phyloP scores from a whole-genome alignment of 2,329 filamentous ascomycete genomes.

The Calonectria naviculata region DNA sequence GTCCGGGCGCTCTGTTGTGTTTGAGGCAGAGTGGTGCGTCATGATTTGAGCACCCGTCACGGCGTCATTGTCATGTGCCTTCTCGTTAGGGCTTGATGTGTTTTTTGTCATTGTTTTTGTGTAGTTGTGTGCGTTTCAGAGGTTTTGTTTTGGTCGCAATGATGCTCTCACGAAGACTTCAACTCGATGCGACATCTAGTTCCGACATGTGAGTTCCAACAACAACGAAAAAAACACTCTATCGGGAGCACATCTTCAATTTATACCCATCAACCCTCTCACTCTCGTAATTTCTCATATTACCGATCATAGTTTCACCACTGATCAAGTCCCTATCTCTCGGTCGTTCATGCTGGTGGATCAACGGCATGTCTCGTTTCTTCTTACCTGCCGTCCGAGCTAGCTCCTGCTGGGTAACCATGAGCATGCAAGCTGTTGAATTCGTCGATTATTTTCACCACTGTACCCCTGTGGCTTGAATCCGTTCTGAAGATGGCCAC shows the following conservation, averaged over 20 bases:
- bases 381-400: background rate
- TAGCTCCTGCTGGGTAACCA: conserved; percentile 9
- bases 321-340: background rate
- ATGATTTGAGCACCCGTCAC: background rate
- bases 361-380: background rate
- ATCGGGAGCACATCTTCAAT: background rate
- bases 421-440: background rate
- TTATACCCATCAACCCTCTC: background rate
- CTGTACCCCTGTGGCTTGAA: conserved; percentile 9
- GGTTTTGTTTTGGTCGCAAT: background rate
- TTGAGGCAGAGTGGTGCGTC: background rate
- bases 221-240: background rate
- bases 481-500: background rate
- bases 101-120: background rate
- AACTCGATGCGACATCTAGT: background rate
- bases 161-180: background rate
- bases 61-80: background rate
- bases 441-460: background rate
- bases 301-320: conserved; percentile 10
- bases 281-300: background rate
- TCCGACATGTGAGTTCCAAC: background rate
- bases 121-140: background rate
- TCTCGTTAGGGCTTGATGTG: background rate
- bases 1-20: background rate
- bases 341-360: background rate